Base-by-base conservation (phyloP, 2,329 filamentous ascomycete genomes). In the Epichloe brachyelytri region DNA sequence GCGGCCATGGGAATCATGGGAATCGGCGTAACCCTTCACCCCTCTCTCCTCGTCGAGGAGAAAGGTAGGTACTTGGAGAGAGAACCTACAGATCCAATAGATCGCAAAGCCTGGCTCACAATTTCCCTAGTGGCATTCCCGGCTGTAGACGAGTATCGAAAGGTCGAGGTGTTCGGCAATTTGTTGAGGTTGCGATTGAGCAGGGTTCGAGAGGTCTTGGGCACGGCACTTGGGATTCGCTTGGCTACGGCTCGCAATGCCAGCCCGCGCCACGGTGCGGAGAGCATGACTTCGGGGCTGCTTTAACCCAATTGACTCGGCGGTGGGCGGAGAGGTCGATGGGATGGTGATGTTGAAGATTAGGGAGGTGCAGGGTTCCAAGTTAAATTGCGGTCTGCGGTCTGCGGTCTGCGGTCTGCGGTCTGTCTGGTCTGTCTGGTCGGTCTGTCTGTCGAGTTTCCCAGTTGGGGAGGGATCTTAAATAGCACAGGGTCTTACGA, bases 231-330 rank as follows among this genome's bases (percentile, higher is more conserved):
- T 41, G 54, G 50, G 43, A 54, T 53, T 46, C 53, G 50, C 36
- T 56, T 46, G 46, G 56, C 48, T 51, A 50, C 50, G 43, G 59
- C 53, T 50, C 65, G 62, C 55, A 69, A 65, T 51, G 52, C 69
- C 70, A 50, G 71, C 71, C 64, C 71, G 63, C 53, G 67, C 65
- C 54, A 66, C 67, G 56, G 68, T 65, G 68, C 65, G 56, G 72
- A 70, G 53, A 74, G 62, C 72, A 75, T 75, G 37, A 49, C 61
- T 57, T 57, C 51, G 36, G 52, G 48, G 40, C 41, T 51, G 43
- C 38, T 55, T 53, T 49, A 34, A 39, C 53, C 54, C 56, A 63
- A 60, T 60, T 60, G 62, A 56, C 48, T 56, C 48, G 48, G 48
- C 45, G 45, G 20, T 26, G 19, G 41, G 12, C 40, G 45, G 51